Conservation (phyloP, 306 rosid genomes). For the Benincasa hispida region DNA sequence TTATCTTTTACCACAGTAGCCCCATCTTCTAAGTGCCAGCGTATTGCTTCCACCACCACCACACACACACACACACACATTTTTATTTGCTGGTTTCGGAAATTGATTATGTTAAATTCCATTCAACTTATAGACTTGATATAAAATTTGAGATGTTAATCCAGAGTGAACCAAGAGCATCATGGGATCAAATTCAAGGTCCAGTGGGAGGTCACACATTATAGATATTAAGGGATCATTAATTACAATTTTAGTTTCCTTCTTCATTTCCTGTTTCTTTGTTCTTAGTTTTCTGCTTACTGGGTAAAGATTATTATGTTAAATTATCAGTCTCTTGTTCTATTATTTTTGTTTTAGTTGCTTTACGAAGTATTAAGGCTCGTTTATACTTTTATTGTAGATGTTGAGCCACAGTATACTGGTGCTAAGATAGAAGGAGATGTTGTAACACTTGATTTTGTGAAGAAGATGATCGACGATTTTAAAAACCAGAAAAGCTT, state of each 20-base stretch:
- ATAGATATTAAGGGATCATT: background rate
- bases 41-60: too few species aligned
- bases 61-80: too few species aligned
- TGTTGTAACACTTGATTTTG: conserved; percentile 76
- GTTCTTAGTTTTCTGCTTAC: background rate
- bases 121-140: background rate
- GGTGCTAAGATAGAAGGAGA: conserved; percentile 97
- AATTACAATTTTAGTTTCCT: background rate
- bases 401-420: conserved; percentile 81
- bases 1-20: background rate
- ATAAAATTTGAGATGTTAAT: background rate
- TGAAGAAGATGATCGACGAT: conserved; percentile 93
- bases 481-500: conserved; percentile 80
- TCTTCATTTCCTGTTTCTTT: background rate
- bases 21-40: background rate
- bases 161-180: background rate
- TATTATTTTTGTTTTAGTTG: background rate
- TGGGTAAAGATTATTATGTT: background rate
- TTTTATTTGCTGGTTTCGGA: background rate
- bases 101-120: background rate
- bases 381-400: conserved; percentile 34
- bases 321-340: background rate
- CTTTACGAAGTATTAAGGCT: background rate
- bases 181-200: background rate
- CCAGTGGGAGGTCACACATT: background rate